Percentiles rank a stretch among this genome's conserved stretches.
Conservation (phyloP, 352 stramenopile species). For the Phytophthora niederhauseri region DNA sequence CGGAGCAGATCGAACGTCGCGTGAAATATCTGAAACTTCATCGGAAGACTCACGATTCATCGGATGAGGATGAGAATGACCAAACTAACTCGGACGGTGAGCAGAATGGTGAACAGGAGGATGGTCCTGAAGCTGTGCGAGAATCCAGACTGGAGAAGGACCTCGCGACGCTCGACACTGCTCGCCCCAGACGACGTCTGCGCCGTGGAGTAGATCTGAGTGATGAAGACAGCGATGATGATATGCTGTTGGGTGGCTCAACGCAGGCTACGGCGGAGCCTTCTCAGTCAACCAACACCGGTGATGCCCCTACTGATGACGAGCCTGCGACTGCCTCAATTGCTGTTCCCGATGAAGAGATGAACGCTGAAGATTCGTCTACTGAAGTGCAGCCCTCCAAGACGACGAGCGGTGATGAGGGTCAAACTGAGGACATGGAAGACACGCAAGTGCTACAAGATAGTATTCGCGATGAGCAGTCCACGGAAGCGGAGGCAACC, state of each 20-base stretch:
- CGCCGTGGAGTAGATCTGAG: slow-evolving; percentile 48
- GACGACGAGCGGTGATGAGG: slow-evolving; percentile 2
- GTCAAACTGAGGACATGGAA: slow-evolving; percentile 21
- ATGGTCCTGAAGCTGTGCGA: slow-evolving; percentile 18
- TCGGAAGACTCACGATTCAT: slow-evolving; percentile 73
- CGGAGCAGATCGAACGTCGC: slow-evolving; percentile 85
- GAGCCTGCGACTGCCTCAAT: not conserved
- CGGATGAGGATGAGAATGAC: slow-evolving; percentile 58
- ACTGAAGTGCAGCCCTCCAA: slow-evolving; percentile 8
- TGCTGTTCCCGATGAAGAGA: slow-evolving; percentile 5
- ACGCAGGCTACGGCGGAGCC: slow-evolving; percentile 1
- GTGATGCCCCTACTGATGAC: slow-evolving; percentile 7
- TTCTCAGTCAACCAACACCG: slow-evolving; percentile 6
- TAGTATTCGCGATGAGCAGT: slow-evolving; percentile 16
- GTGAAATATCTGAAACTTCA: slow-evolving; percentile 86
- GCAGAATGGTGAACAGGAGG: slow-evolving; percentile 21
- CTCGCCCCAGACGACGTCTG: slow-evolving; percentile 48
- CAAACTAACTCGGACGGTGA: slow-evolving; percentile 37
- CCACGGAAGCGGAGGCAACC: slow-evolving; percentile 9
- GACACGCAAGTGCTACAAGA: slow-evolving; percentile 32
- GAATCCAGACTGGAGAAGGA: slow-evolving; percentile 30
- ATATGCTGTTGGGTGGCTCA: slow-evolving; percentile 37
- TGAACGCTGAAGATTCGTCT: slow-evolving; percentile 7
- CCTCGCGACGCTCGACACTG: slow-evolving; percentile 32
- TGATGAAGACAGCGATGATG: slow-evolving; percentile 55